Evolutionary conservation across 106 monocot species (phyloP), one percentile per base, ranked within the genome.

Genomic region (Triglochin maritima): DNA sequence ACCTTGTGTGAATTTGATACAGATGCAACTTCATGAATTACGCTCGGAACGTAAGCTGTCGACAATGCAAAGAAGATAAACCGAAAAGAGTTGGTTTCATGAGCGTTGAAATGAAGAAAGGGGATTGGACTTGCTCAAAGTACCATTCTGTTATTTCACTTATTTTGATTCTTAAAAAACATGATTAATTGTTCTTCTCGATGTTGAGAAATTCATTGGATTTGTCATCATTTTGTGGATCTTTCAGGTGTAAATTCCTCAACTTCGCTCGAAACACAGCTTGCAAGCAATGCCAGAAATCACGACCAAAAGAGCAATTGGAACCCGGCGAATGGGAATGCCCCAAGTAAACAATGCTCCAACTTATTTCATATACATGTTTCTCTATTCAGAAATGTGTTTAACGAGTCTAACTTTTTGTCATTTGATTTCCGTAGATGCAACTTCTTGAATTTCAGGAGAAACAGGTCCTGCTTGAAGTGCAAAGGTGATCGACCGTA

Each of bases 1-100:
- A 29, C 29, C 29, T 29, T 29, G 29, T 29, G 3, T 50, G 9
- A 52, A 10, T 66, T 52, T 43, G 53, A 41, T 77, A 72, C 85
- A 91, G 96, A 55, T 98, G 96, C 72, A 82, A 92, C 75, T 88
- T 84, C 69, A 55, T 88, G 71, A 98, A 98, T 76, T 92, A 92
- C 63, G 78, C 88, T 44, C 85, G 88, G 57, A 98, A 98, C 71
- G 4, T 82, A 4, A 68, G 79, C 3, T 96, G 95, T 61, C 75
- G 83, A 2, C 72, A 80, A 65, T 96, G 95, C 75, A 84, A 81
- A 74, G 79, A 66, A 66, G 83, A 78, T 58, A 81, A 85, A 3
- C 86, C 95, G 4, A 85, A 76, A 49, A 74, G n/a, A 43, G 85
- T 78, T 43, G 67, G 80, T 16, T 44, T 46, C 6, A 44, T 29